A percentile compares a stretch with the other conserved stretches of the same genome.
Conservation (phyloP, 495 filamentous ascomycete species). For the Neurospora sublineolata region DNA sequence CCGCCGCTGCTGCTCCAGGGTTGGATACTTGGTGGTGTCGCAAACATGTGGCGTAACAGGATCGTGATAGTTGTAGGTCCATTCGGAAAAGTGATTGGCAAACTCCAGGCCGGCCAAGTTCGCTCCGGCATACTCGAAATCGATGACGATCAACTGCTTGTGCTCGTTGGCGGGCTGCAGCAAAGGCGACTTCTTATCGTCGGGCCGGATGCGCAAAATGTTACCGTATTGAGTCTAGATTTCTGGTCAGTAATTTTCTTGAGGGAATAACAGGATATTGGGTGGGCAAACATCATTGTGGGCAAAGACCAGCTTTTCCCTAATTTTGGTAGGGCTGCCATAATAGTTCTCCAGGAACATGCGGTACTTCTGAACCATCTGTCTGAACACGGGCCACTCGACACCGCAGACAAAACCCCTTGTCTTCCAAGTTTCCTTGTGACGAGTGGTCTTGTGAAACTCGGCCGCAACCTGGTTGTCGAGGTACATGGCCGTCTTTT, state of each 20-base stretch:
- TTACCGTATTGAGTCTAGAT: conserved; percentile 93
- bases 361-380: conserved; percentile 66
- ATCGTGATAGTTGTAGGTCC: conserved; percentile 96
- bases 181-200: conserved; percentile 69
- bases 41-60: conserved; percentile 49
- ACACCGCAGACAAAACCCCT: conserved; percentile 74
- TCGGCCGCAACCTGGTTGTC: conserved; percentile 49
- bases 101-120: conserved; percentile 85
- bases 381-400: conserved; percentile 68
- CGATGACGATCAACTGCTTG: conserved; percentile 91
- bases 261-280: background rate
- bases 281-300: conserved; percentile 78
- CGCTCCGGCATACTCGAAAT: conserved; percentile 95
- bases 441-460: conserved; percentile 10
- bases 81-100: conserved; percentile 97
- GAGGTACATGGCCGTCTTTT: conserved; percentile 63
- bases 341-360: conserved; percentile 61
- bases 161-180: conserved; percentile 83
- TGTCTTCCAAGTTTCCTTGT: conserved; percentile 47
- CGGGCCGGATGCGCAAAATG: conserved; percentile 78
- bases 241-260: conserved; percentile 2
- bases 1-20: conserved; percentile 62
- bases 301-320: conserved; percentile 74
- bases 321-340: conserved; percentile 52
- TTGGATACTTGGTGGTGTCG: conserved; percentile 62